These are phyloP conservation scores for Dovyalis caffra DNA, from an alignment of 345 rosid species.

Conservation along the genomic window DNA sequence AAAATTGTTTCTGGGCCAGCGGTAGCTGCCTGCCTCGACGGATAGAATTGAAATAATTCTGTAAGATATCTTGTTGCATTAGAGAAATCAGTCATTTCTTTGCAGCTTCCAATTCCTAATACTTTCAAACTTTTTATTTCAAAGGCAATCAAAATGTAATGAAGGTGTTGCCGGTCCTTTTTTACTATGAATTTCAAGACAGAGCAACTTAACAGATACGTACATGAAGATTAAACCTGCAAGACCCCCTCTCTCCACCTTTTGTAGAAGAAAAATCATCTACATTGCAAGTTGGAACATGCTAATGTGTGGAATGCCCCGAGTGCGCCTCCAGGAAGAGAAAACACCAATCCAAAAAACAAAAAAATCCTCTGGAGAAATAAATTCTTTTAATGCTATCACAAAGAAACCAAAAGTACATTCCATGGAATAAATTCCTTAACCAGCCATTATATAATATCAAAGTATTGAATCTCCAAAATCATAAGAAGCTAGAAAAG, in stretches of 20 bases:
- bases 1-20: background rate
- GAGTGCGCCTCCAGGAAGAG: background rate
- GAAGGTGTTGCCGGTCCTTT: background rate
- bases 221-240: no score
- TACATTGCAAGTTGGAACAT: background rate
- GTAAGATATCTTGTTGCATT: background rate
- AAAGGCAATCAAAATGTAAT: background rate
- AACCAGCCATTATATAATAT: background rate
- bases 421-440: background rate
- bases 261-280: background rate
- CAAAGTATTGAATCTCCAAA: slow-evolving; percentile 1
- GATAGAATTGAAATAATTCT: no score
- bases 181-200: no score
- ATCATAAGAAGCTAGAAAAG: background rate
- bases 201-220: no score
- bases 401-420: slow-evolving; percentile 7
- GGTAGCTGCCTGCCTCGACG: no score
- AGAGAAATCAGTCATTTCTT: background rate
- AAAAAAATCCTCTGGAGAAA: background rate
- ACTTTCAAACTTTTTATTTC: background rate
- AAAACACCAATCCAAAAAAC: background rate
- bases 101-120: background rate
- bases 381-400: background rate
- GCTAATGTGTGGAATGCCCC: background rate
- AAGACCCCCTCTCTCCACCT: background rate